Base-by-base conservation (phyloP, 805 yeast genomes). In the Yarrowia porcina region DNA sequence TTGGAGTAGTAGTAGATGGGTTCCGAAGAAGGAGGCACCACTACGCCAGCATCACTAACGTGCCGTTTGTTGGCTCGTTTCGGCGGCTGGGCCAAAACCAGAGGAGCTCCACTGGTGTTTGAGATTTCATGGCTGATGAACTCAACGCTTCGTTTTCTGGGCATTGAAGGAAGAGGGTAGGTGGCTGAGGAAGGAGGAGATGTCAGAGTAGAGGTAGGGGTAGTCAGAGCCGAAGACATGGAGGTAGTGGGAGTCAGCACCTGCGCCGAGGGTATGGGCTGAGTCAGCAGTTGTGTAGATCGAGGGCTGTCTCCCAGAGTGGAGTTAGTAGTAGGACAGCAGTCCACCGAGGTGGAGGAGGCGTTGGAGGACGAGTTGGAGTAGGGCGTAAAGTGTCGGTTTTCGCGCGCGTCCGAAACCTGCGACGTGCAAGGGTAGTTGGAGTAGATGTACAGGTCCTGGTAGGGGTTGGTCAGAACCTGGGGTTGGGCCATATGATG, bases 1-100 rank as follows among this genome's bases (percentile, higher is more conserved):
- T 44, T 44, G 50, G 50, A 27, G 52, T 45, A 45, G 18, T 45
- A 45, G 27, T 45, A 45, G 13, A 45, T 30, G 25, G 52, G 52
- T 13, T 45, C 52, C 13, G 45, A 41, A 18, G 18, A 20, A 12
- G 35, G 3, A 0, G n/a, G n/a, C n/a, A n/a, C n/a, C n/a, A 17
- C 15, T 3, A 25, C 13, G 8, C 52, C 52, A 4, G 7, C 52
- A 8, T 45, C 52, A n/a, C 35, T 17, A 5, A 45, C 52, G n/a
- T 45, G 52, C 6, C 52, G 52, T 6, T 45, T 45, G 35, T 33
- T 15, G 25, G n/a, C 21, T 0, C 45, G 60, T 11, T 35, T 52
- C 4, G 45, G 56, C 12, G 56, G 56, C 39, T 49, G 56, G 15
- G 30, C n/a, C n/a, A 49, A 39, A 15, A 49, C 56, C 21, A 49